These are phyloP conservation scores for Wickerhamiella spandovensis DNA, from an alignment of 805 yeast genomes.

Conservation along the genomic window DNA sequence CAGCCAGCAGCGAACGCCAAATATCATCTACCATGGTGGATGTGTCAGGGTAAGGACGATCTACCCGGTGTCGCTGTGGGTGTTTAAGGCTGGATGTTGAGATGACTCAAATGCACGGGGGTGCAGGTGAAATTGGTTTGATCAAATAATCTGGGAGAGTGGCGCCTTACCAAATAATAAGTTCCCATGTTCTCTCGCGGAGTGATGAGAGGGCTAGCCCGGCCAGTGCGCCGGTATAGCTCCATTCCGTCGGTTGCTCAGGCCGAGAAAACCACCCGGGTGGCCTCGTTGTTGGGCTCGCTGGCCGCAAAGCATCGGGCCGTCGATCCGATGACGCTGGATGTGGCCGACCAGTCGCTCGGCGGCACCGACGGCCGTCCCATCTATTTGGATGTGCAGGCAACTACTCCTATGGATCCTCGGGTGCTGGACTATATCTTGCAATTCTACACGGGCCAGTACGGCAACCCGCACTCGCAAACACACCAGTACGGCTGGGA, in stretches of 20 bases:
- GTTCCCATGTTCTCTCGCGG: background rate
- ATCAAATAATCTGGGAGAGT: background rate
- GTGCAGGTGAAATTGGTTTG: background rate
- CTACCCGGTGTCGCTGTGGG: background rate
- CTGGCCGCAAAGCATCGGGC: slow-evolving; percentile 7
- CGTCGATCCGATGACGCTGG: slow-evolving; percentile 1
- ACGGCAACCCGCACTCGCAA: slow-evolving; percentile 95
- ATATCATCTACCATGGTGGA: slow-evolving; percentile 3
- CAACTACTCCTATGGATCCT: slow-evolving; percentile 97
- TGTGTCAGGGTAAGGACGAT: background rate
- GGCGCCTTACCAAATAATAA: background rate
- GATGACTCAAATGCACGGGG: background rate
- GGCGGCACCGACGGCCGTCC: slow-evolving; percentile 44
- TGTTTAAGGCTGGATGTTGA: too few species aligned
- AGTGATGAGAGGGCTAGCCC: background rate
- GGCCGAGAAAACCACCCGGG: background rate
- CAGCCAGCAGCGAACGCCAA: slow-evolving; percentile 27
- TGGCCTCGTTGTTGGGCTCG: slow-evolving; percentile 1
- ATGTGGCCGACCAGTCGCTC: slow-evolving; percentile 1
- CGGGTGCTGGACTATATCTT: slow-evolving; percentile 50
- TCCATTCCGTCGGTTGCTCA: background rate
- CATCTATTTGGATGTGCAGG: slow-evolving; percentile 92
- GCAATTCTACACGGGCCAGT: slow-evolving; percentile 56
- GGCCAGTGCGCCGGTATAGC: background rate
- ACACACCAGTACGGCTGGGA: slow-evolving; percentile 99